Conservation (phyloP, 129 eudicot species). For the Centaurea solstitialis region DNA sequence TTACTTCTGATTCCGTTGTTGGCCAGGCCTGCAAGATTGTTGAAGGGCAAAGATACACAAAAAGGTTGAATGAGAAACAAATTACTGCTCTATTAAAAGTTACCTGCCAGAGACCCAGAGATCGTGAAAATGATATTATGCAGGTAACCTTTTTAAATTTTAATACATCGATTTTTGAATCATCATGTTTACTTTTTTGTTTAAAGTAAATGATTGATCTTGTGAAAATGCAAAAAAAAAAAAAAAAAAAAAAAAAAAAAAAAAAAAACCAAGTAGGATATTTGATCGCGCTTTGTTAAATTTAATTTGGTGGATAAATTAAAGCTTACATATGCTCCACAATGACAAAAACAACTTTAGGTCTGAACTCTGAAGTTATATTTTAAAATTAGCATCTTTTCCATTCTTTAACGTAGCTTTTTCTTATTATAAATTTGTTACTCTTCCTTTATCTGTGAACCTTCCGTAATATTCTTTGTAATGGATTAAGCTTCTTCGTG, state of each 20-base stretch:
- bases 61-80: constrained; percentile 66
- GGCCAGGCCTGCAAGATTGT: constrained; percentile 75
- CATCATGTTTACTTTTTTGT: neutral
- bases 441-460: neutral
- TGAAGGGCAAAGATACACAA: constrained; percentile 72
- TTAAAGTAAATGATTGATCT: neutral
- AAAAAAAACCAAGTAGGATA: neutral
- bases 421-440: no score
- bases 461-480: neutral
- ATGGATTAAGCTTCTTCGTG: neutral
- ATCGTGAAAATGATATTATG: constrained; percentile 60
- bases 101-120: constrained; percentile 68
- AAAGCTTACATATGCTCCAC: neutral
- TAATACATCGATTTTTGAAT: neutral
- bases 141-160: constrained; percentile 44
- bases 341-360: neutral
- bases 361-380: neutral
- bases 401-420: neutral
- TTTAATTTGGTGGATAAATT: no score
- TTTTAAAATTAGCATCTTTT: neutral
- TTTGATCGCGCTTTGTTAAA: neutral
- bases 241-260: no score
- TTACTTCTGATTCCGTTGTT: neutral
- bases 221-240: neutral
- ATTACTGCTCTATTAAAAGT: constrained; percentile 62